Percentiles rank a stretch among this genome's conserved stretches.
Evolutionary conservation across 2,329 filamentous ascomycete genomes (phyloP).

Genomic region (Rugonectria rugulosa): DNA sequence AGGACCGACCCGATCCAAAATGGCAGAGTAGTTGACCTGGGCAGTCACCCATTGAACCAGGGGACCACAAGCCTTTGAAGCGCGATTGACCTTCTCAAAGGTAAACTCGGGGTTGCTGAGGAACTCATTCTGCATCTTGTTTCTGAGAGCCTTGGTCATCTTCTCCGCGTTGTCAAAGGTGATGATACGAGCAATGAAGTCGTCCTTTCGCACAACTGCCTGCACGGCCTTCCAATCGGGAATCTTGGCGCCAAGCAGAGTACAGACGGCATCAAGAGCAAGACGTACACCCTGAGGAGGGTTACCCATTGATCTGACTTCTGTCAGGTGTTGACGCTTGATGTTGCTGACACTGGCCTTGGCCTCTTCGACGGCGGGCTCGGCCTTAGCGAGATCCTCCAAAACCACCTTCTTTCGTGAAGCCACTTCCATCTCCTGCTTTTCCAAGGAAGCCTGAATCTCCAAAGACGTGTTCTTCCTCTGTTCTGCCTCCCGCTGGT

Average conservation of each 20-base stretch:
- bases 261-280: slow-evolving; percentile 95
- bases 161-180: slow-evolving; percentile 95
- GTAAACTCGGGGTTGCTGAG: slow-evolving; percentile 95
- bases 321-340: slow-evolving; percentile 94
- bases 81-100: slow-evolving; percentile 93
- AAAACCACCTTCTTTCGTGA: slow-evolving; percentile 84
- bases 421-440: slow-evolving; percentile 89
- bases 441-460: slow-evolving; percentile 85
- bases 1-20: slow-evolving; percentile 91
- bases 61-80: slow-evolving; percentile 95
- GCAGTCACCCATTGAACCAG: slow-evolving; percentile 97
- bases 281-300: slow-evolving; percentile 90
- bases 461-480: slow-evolving; percentile 87
- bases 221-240: slow-evolving; percentile 92
- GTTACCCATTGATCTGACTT: slow-evolving; percentile 96
- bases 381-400: slow-evolving; percentile 86
- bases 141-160: slow-evolving; percentile 84
- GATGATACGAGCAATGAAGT: slow-evolving; percentile 98
- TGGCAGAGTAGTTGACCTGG: slow-evolving; percentile 97
- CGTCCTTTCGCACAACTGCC: slow-evolving; percentile 85
- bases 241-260: slow-evolving; percentile 88
- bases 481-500: slow-evolving; percentile 93
- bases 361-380: slow-evolving; percentile 91
- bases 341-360: slow-evolving; percentile 98
- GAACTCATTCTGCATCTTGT: slow-evolving; percentile 93